A percentile compares a stretch with the other conserved stretches of the same genome.
These are phyloP conservation scores for Aureobasidium sp. DNA, from an alignment of 2,329 filamentous ascomycete genomes.

Conservation along the genomic window DNA sequence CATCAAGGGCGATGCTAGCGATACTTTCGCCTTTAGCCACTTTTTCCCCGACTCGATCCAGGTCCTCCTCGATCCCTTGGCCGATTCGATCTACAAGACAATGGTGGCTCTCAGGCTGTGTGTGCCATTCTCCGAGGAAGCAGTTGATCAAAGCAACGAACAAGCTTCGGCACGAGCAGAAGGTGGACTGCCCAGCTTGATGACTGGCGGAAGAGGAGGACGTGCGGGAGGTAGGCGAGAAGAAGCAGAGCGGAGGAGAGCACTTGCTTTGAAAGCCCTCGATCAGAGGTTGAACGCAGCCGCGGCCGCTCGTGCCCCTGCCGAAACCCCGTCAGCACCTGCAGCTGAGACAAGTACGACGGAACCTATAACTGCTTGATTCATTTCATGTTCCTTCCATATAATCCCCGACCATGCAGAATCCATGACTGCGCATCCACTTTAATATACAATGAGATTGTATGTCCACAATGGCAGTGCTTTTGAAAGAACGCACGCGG, in stretches of 20 bases:
- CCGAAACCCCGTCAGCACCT: neutral
- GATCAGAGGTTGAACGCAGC: slow-evolving; percentile 86
- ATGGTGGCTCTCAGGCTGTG: slow-evolving; percentile 72
- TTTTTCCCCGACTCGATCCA: slow-evolving; percentile 88
- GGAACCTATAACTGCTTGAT: neutral
- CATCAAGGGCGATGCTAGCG: slow-evolving; percentile 84
- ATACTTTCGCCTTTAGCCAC: slow-evolving; percentile 91
- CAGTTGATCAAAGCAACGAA: slow-evolving; percentile 66
- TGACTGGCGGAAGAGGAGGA: slow-evolving; percentile 42
- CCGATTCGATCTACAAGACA: slow-evolving; percentile 65
- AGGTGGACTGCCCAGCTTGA: slow-evolving; percentile 53
- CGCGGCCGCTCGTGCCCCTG: slow-evolving; percentile 34
- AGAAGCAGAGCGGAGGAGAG: slow-evolving; percentile 83
- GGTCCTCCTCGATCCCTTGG: slow-evolving; percentile 65
- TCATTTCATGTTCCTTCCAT: neutral
- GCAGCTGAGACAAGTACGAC: neutral
- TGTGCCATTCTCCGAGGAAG: slow-evolving; percentile 76
- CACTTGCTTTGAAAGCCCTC: slow-evolving; percentile 80
- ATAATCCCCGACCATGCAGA: neutral
- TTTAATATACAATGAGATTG: no score
- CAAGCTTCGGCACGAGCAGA: slow-evolving; percentile 61
- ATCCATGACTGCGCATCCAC: neutral
- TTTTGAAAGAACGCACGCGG: neutral
- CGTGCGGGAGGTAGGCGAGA: slow-evolving; percentile 61
- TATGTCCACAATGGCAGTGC: neutral